A percentile compares a stretch with the other conserved stretches of the same genome.
Evolutionary conservation across 495 filamentous ascomycete genomes (phyloP).

Genomic region (Aspergillus mulundensis): DNA sequence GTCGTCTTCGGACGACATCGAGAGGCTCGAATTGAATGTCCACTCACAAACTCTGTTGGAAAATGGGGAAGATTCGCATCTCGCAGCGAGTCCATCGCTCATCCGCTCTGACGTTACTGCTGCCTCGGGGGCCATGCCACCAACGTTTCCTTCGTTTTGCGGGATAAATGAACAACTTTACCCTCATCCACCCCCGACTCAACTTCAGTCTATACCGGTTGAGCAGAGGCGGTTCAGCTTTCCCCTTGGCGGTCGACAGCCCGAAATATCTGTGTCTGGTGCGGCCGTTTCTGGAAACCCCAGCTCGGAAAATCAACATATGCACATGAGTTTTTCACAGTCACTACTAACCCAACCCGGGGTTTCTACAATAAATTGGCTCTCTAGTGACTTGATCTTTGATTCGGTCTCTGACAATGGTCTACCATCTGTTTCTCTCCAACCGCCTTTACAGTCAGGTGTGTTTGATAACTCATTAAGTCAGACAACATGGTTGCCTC

Average conservation of each 20-base stretch:
- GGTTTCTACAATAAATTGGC: constrained; percentile 36
- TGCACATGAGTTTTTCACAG: constrained; percentile 22
- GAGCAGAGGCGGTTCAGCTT: constrained; percentile 6
- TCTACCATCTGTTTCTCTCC: constrained; percentile 2
- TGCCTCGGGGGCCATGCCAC: not conserved
- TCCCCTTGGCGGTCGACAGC: constrained; percentile 15
- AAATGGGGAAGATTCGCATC: not conserved
- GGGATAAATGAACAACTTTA: constrained; percentile 13
- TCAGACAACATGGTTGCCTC: constrained; percentile 30
- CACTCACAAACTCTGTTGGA: not conserved
- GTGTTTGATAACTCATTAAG: constrained; percentile 16
- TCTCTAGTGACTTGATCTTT: constrained; percentile 15
- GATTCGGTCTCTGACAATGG: constrained; percentile 1
- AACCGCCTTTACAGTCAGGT: constrained; percentile 18
- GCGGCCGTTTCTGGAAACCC: constrained; percentile 19
- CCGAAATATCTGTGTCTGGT: constrained; percentile 10
- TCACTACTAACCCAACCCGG: constrained; percentile 25
- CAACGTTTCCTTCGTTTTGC: constrained; percentile 12
- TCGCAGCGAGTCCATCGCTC: constrained; percentile 1
- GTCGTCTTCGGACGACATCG: constrained; percentile 10
- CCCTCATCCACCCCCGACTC: not conserved
- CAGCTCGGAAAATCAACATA: constrained; percentile 21
- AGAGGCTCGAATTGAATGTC: not conserved
- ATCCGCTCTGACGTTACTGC: constrained; percentile 12
- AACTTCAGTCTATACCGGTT: constrained; percentile 10